Percentiles rank a stretch among this genome's conserved stretches.
phyloP scores from a whole-genome alignment of 2,329 filamentous ascomycete species.

The Neophaeococcomyces mojaviensis region DNA sequence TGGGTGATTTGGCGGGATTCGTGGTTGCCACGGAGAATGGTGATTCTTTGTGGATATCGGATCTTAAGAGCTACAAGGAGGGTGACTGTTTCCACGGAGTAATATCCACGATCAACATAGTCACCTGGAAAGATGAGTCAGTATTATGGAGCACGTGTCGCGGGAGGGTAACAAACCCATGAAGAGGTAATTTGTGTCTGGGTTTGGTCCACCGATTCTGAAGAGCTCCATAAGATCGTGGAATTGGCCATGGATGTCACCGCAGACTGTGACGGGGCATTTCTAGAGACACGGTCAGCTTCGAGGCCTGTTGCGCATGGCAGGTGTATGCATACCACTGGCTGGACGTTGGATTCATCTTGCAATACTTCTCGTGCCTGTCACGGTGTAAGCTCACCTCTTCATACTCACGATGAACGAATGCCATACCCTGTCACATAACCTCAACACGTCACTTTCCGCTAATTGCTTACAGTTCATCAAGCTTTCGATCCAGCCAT shows the following conservation, averaged over 20 bases:
- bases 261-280: slow-evolving; percentile 97
- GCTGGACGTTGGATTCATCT: slow-evolving; percentile 97
- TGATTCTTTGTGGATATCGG: slow-evolving; percentile 94
- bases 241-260: slow-evolving; percentile 98
- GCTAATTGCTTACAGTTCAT: slow-evolving; percentile 98
- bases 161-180: slow-evolving; percentile 61
- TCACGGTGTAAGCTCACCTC: slow-evolving; percentile 8
- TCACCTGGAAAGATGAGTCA: slow-evolving; percentile 56
- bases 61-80: slow-evolving; percentile 96
- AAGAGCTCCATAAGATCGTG: slow-evolving; percentile 99
- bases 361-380: slow-evolving; percentile 93
- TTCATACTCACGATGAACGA: slow-evolving; percentile 7
- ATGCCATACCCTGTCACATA: slow-evolving; percentile 88
- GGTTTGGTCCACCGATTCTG: slow-evolving; percentile 95
- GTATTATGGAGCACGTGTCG: slow-evolving; percentile 12
- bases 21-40: slow-evolving; percentile 96
- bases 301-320: background rate
- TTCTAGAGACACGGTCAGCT: slow-evolving; percentile 50
- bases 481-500: slow-evolving; percentile 97
- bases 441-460: slow-evolving; percentile 86
- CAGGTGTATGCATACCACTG: slow-evolving; percentile 61
- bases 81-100: slow-evolving; percentile 96
- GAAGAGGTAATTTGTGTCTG: slow-evolving; percentile 98
- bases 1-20: slow-evolving; percentile 98
- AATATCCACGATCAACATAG: slow-evolving; percentile 98